Conservation (phyloP, 306 rosid species). For the Quercus variabilis region DNA sequence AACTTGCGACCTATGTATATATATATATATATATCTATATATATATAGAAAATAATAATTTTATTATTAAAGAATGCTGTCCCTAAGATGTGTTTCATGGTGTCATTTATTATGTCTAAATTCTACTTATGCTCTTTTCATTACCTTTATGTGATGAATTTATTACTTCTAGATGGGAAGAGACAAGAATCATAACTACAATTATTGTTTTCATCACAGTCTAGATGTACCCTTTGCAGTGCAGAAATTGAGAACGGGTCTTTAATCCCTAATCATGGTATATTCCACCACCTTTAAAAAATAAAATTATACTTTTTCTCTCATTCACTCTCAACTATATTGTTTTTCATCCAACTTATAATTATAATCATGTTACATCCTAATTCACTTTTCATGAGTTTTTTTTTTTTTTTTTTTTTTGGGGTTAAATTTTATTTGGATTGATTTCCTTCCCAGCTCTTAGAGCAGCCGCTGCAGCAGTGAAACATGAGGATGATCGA, state of each 20-base stretch:
- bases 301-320: background rate
- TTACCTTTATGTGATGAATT: constrained; percentile 28
- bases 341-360: constrained; percentile 14
- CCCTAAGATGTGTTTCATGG: background rate
- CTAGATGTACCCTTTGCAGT: constrained; percentile 86
- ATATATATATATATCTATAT: background rate
- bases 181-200: constrained; percentile 44
- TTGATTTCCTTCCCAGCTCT: constrained; percentile 60
- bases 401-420: background rate
- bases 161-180: constrained; percentile 32
- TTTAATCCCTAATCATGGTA: constrained; percentile 85
- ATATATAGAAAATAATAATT: no score
- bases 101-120: background rate
- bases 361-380: constrained; percentile 2
- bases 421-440: constrained; percentile 5
- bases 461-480: constrained; percentile 95
- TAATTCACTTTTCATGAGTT: background rate
- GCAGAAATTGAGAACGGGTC: constrained; percentile 71
- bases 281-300: constrained; percentile 12
- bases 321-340: background rate
- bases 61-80: background rate
- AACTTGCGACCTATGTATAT: background rate
- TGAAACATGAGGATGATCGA: constrained; percentile 85
- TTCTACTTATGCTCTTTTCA: constrained; percentile 27
- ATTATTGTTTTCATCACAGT: constrained; percentile 64